Base-by-base conservation (phyloP, 306 rosid genomes). In the Dryas drummondii region DNA sequence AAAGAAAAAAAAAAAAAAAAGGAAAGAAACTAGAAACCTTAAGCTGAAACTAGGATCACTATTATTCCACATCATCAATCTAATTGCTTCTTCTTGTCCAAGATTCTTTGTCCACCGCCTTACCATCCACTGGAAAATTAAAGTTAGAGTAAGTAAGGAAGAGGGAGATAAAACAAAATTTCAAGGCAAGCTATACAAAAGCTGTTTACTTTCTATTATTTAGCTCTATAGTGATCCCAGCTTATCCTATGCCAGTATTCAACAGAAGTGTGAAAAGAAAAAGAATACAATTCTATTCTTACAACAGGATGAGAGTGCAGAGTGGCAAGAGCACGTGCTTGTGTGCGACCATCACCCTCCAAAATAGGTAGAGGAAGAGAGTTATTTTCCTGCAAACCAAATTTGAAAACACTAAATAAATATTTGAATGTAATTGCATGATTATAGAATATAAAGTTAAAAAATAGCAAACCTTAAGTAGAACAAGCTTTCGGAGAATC, bases 311-410 rank as follows among this genome's bases (percentile, higher is more conserved):
- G 94, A 59, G 96, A 92, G 70, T 90, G 56, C 66, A 90, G 75
- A 64, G 91, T 92, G 57, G 98, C 98, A 84, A 92, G 83, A 57
- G 98, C 91, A 17, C 94, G 94, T 46, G 96, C 96, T 86, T 90
- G 91, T 63, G 94, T 64, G 40, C 91, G 98, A 68, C 83, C 92
- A 84, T 92, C 90, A 17, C 97, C 97, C 87, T 88, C 94, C 81
- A 90, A 86, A 84, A 83, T 87, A 60, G 94, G 98, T 72, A 88
- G 79, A 78, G 96, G 96, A 87, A 92, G 96, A 70, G 82, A 72
- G 59, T 83, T 70, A 61, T 64, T 78, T 76, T 90, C 92, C 96
- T 92, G 91, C 69, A 81, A 74, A 27, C 80, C 79, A 79, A 72
- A 72, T 61, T 76, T 49, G n/a, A 71, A 70, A 6, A 82, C 45